phyloP scores from a whole-genome alignment of 2,329 filamentous ascomycete genomes.

The Aspergillus latus region DNA sequence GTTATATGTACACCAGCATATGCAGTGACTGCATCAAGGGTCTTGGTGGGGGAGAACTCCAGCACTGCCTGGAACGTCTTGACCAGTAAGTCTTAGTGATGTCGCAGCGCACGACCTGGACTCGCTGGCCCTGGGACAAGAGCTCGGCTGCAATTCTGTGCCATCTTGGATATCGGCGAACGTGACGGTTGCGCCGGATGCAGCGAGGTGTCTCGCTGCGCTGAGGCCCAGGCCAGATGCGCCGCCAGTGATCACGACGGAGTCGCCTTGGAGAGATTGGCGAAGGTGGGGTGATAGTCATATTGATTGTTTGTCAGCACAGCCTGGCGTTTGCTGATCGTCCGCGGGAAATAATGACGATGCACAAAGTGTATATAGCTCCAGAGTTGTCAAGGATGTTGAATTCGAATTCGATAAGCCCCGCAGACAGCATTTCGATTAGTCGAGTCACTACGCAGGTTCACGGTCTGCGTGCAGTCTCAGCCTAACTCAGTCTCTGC shows the following conservation, averaged over 20 bases:
- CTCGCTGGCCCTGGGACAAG: background rate
- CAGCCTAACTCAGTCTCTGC: no score
- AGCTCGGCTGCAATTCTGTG: background rate
- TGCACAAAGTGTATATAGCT: no score
- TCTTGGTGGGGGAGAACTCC: background rate
- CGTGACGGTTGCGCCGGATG: background rate
- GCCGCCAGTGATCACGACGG: background rate
- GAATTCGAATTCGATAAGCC: no score
- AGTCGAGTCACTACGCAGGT: no score
- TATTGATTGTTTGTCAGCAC: background rate
- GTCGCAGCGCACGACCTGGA: background rate
- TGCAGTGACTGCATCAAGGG: background rate
- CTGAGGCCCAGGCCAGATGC: background rate
- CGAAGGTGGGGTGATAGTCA: background rate
- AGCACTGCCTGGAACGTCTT: background rate
- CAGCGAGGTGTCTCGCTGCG: background rate
- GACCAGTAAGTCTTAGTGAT: background rate
- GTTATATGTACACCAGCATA: background rate
- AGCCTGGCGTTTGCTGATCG: no score
- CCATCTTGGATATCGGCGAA: constrained; percentile 1
- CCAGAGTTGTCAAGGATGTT: no score
- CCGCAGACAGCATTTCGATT: no score
- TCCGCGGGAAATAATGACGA: no score
- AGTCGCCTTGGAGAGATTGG: background rate
- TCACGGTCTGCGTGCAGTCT: no score